Evolutionary conservation across 202 grass and related monocot species (phyloP).

Genomic region (Zizania palustris): DNA sequence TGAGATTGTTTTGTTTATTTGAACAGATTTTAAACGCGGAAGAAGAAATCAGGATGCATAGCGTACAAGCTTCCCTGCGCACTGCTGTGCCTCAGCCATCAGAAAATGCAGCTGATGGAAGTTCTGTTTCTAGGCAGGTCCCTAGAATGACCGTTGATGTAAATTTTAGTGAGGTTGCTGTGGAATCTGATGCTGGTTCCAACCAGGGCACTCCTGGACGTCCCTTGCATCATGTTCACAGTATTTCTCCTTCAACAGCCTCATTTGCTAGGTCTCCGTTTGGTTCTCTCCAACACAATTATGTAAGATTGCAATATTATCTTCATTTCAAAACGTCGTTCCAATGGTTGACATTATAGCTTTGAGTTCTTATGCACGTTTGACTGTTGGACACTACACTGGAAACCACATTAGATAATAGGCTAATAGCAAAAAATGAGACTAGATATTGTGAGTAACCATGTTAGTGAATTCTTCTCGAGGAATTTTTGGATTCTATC

Average conservation of each 20-base stretch:
- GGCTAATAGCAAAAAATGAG: neutral
- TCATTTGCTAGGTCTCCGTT: conserved; percentile 74
- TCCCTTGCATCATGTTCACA: conserved; percentile 67
- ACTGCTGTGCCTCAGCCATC: conserved; percentile 50
- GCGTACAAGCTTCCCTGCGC: conserved; percentile 45
- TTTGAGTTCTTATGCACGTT: neutral
- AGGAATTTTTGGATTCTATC: neutral
- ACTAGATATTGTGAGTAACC: neutral
- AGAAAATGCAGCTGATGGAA: conserved; percentile 65
- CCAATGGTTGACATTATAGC: neutral
- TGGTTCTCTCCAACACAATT: conserved; percentile 59
- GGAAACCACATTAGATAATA: too few species aligned
- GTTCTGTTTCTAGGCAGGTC: conserved; percentile 53
- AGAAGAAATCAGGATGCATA: conserved; percentile 85
- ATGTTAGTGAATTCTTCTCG: neutral
- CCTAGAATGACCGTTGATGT: conserved; percentile 76
- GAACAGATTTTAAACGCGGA: conserved; percentile 86
- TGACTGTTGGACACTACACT: neutral
- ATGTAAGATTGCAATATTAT: conserved; percentile 46
- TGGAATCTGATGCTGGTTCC: conserved; percentile 78
- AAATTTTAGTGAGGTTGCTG: conserved; percentile 80
- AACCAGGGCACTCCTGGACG: conserved; percentile 67
- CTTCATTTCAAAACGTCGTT: neutral
- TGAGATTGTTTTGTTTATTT: conserved; percentile 29
- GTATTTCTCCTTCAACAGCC: conserved; percentile 71